A percentile compares a stretch with the other conserved stretches of the same genome.
These are phyloP conservation scores for Metarhizium humberi DNA, from an alignment of 2,329 filamentous ascomycete species.

Conservation along the genomic window DNA sequence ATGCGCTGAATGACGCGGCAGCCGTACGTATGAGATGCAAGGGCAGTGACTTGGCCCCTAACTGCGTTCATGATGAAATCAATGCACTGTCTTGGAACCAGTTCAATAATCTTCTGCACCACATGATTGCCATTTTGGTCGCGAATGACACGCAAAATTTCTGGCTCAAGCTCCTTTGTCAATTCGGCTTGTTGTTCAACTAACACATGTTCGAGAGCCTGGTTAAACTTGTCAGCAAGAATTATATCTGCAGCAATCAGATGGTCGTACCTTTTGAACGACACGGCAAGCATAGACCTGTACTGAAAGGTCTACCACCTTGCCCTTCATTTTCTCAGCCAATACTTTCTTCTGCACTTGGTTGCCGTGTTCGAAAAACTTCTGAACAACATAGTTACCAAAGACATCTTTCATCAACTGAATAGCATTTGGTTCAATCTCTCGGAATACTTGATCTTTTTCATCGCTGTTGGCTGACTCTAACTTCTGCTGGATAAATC, in stretches of 20 bases:
- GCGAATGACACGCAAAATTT: constrained; percentile 69
- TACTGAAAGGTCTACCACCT: constrained; percentile 67
- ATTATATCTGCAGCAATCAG: background rate
- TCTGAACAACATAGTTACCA: constrained; percentile 97
- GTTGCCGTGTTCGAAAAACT: constrained; percentile 92
- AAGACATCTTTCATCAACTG: constrained; percentile 95
- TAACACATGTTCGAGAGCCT: constrained; percentile 83
- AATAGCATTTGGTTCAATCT: constrained; percentile 75
- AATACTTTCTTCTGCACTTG: constrained; percentile 86
- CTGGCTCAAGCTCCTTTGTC: constrained; percentile 70
- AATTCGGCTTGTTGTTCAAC: constrained; percentile 84
- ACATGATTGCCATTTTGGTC: constrained; percentile 95
- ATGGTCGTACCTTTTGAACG: constrained; percentile 67
- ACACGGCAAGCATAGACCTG: constrained; percentile 94
- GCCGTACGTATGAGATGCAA: constrained; percentile 75
- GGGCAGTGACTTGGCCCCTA: constrained; percentile 60
- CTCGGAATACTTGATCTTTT: constrained; percentile 81
- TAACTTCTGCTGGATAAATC: constrained; percentile 90
- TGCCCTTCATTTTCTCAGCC: constrained; percentile 78
- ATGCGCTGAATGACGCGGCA: constrained; percentile 91
- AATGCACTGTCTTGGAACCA: constrained; percentile 65
- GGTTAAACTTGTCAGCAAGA: constrained; percentile 10
- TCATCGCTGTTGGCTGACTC: constrained; percentile 92
- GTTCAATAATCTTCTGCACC: constrained; percentile 87
- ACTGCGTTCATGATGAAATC: constrained; percentile 80